These are phyloP conservation scores for Cetraspora pellucida DNA, from an alignment of 192 early-diverging fungal genomes.

Conservation along the genomic window DNA sequence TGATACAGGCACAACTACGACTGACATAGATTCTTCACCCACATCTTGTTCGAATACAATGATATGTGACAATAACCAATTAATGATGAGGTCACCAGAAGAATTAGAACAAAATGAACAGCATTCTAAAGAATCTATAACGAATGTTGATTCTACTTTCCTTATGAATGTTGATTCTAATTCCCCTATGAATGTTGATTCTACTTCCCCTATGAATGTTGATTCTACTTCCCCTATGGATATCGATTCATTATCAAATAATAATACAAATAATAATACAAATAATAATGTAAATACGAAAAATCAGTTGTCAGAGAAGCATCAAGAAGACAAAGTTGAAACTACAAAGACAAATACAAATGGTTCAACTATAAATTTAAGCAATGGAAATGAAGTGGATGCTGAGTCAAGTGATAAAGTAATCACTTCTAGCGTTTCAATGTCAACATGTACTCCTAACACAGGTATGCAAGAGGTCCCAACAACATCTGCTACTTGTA, in stretches of 20 bases:
- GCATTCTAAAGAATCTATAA: not conserved
- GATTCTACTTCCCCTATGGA: not conserved
- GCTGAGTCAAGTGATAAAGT: not conserved
- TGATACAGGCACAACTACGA: conserved; percentile 6
- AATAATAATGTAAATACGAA: not conserved
- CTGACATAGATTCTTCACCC: not conserved
- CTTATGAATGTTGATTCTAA: not conserved
- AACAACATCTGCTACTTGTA: conserved; percentile 39
- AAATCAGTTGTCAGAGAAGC: not conserved
- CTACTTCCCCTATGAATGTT: not conserved
- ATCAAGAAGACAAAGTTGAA: no score
- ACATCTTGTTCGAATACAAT: not conserved
- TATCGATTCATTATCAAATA: not conserved
- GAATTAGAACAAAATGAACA: not conserved
- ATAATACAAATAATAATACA: not conserved
- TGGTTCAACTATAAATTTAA: no score
- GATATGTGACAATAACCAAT: not conserved
- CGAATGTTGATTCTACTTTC: not conserved
- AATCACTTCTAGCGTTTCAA: not conserved
- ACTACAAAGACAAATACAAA: no score
- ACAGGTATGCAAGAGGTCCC: conserved; percentile 34
- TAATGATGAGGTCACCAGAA: not conserved
- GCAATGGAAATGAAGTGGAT: no score
- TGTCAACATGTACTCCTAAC: not conserved
- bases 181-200: not conserved